Evolutionary conservation across 2,329 filamentous ascomycete species (phyloP), one percentile per base, ranked within the genome.

Genomic region (Rosellinia necatrix): DNA sequence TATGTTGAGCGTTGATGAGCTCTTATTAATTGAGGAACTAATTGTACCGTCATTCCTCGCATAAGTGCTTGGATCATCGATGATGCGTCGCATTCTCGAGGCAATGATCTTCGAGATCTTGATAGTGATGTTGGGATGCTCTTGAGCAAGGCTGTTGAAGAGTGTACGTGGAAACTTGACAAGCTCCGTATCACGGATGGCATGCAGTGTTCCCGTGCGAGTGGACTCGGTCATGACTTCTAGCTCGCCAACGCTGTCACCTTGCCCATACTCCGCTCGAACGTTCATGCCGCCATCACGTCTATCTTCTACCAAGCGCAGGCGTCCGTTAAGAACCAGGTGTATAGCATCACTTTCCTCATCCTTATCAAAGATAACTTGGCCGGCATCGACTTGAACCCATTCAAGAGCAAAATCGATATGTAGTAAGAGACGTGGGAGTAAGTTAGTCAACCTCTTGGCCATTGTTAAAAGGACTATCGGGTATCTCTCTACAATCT

Each of bases 81-180:
- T 85, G 34, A 97, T 76, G 37, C 90, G 84, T 58, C 93, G 83
- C 94, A 99, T 97, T 3, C 94, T 86, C 30, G 92, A 92, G 0
- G 94, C 94, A 66, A 99, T 97, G 64, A 99, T 94, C 73, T 97
- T 99, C 1, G 94, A 97, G 24, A 99, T 96, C 73, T 97, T 97
- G 72, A 99, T 97, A 0, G 94, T 97, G 68, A 99, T 99, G 38
- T 92, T 96, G 4, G 94, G 94, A 68, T 99, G 94, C 69, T 99
- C 94, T 69, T 96, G 89, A 0, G 94, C 94, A 49, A 99, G 83
- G 69, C 94, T 99, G 78, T 99, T 99, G 79, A 99, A 99, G 1
- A 99, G 77, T 0, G 91, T 96, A 56, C 93, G 90, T 1, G 94
- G 94, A 58, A 99, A 96, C 67, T 96, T 97, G 56, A 96, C 93